Evolutionary conservation across 2,329 filamentous ascomycete species (phyloP).

Genomic region (Xylaria sp.): DNA sequence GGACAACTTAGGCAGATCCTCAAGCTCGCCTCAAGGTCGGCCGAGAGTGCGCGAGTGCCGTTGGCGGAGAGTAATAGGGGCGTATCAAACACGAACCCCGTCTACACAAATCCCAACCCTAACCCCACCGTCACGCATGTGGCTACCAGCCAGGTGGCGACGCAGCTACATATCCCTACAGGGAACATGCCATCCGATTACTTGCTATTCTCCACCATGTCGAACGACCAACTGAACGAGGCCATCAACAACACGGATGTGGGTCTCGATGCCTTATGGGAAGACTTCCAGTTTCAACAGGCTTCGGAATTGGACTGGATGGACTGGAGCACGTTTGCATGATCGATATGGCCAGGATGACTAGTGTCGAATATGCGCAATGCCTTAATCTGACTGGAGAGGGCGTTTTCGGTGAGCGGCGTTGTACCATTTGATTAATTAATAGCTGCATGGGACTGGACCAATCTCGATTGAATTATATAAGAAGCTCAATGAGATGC

Average conservation of each 20-base stretch:
- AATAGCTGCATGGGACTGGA: too few species aligned
- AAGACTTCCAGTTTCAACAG: conserved; percentile 50
- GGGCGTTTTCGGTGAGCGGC: conserved; percentile 6
- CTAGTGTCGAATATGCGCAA: neutral
- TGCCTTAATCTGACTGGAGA: neutral
- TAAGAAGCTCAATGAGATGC: neutral
- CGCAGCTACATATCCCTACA: conserved; percentile 42
- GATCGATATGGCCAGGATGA: neutral
- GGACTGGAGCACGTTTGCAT: conserved; percentile 46
- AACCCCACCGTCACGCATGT: conserved; percentile 30
- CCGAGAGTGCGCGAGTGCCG: conserved; percentile 38
- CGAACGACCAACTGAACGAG: conserved; percentile 50
- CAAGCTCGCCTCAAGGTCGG: conserved; percentile 49
- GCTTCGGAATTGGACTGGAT: conserved; percentile 50
- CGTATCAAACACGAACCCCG: conserved; percentile 31
- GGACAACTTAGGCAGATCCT: conserved; percentile 62
- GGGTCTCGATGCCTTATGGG: conserved; percentile 48
- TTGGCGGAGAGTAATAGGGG: conserved; percentile 39
- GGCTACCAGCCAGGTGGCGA: conserved; percentile 34
- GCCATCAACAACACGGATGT: conserved; percentile 50
- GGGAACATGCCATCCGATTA: conserved; percentile 44
- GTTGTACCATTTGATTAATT: neutral
- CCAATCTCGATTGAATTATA: neutral
- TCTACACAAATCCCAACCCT: conserved; percentile 39
- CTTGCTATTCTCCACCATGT: conserved; percentile 50